Evolutionary conservation across 73 alveolate genomes (phyloP).

Genomic region (Tetrahymena borealis): DNA sequence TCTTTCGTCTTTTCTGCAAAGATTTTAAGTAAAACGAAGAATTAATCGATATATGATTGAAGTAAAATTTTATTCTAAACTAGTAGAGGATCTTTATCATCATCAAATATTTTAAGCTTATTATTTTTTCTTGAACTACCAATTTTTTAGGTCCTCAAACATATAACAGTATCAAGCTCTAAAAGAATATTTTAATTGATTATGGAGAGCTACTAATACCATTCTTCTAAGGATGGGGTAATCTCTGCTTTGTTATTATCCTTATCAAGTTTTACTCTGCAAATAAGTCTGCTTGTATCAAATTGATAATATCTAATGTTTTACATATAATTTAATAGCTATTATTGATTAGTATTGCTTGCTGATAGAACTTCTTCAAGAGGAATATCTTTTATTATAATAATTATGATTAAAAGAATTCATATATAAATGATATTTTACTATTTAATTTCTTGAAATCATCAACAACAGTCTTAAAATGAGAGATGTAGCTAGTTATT

Average conservation of each 20-base stretch:
- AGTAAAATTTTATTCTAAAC: not conserved
- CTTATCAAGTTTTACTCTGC: not conserved
- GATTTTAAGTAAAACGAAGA: slow-evolving; percentile 27
- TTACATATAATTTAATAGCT: not conserved
- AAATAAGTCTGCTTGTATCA: not conserved
- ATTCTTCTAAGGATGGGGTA: not conserved
- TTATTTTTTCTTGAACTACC: slow-evolving; percentile 44
- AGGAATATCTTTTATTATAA: not conserved
- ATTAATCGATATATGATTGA: not conserved
- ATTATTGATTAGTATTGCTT: not conserved
- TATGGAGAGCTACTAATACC: not conserved
- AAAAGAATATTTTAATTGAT: slow-evolving; percentile 5
- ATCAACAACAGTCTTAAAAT: not conserved
- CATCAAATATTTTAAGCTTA: slow-evolving; percentile 37
- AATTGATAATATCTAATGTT: not conserved
- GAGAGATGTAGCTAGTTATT: not conserved
- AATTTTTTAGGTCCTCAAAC: slow-evolving; percentile 46
- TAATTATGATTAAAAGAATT: not conserved
- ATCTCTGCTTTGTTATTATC: not conserved
- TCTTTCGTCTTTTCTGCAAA: not conserved
- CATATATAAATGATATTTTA: not conserved
- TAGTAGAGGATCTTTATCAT: slow-evolving; percentile 14
- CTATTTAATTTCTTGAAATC: not conserved
- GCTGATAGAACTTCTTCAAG: not conserved
- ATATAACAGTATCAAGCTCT: slow-evolving; percentile 45